A percentile compares a stretch with the other conserved stretches of the same genome.
Evolutionary conservation across 306 rosid species (phyloP).

Genomic region (Mimosa bimucronata): DNA sequence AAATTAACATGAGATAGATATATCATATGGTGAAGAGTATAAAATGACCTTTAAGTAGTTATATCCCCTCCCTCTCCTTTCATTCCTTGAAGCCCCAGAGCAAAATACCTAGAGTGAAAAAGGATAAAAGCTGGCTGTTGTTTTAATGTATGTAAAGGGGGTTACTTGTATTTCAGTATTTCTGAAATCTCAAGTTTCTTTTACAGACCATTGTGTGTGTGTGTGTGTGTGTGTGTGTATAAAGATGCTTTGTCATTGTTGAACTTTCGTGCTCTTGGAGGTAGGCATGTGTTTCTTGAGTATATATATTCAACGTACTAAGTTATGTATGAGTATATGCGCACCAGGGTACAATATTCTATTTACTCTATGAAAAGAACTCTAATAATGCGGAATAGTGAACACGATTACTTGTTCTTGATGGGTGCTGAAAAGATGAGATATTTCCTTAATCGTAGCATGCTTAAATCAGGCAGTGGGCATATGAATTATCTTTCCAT

Average conservation of each 20-base stretch:
- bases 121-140: neutral
- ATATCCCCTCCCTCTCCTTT: neutral
- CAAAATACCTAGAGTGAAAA: constrained; percentile 3
- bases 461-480: neutral
- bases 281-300: too few species aligned
- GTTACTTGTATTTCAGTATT: neutral
- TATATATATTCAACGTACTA: too few species aligned
- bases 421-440: neutral
- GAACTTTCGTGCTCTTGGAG: too few species aligned
- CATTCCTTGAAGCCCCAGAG: neutral
- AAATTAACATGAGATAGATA: neutral
- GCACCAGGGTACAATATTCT: too few species aligned
- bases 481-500: constrained; percentile 14
- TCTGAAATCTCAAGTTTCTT: neutral
- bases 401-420: neutral
- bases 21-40: neutral
- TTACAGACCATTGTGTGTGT: too few species aligned
- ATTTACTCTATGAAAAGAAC: too few species aligned
- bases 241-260: neutral
- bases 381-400: neutral
- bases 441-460: constrained; percentile 4
- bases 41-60: neutral
- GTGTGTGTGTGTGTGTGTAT: neutral
- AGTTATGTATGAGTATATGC: too few species aligned
- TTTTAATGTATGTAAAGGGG: neutral